Percentiles rank a stretch among this genome's conserved stretches.
Evolutionary conservation across 176 grass and related monocot genomes (phyloP).

Genomic region (Aegilops longissima): DNA sequence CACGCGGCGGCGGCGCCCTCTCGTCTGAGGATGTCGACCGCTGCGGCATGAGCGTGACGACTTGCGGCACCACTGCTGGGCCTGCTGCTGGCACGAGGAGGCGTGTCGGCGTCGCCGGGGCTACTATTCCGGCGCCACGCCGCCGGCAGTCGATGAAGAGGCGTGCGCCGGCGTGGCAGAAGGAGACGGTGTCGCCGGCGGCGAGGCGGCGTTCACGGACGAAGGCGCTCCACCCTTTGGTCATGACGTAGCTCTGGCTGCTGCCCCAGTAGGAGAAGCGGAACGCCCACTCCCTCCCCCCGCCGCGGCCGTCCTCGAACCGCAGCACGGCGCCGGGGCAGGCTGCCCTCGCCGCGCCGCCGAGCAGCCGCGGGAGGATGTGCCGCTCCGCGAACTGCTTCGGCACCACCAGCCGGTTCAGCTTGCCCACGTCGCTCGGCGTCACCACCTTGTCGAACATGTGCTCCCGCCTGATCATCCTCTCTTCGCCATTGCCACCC

Average conservation of each 20-base stretch:
- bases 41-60: background rate
- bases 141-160: slow-evolving; percentile 51
- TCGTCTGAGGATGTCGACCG: background rate
- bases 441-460: slow-evolving; percentile 99
- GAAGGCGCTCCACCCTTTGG: slow-evolving; percentile 95
- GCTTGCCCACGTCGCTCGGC: slow-evolving; percentile 96
- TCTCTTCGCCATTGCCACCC: background rate
- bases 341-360: background rate
- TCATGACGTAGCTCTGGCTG: slow-evolving; percentile 99
- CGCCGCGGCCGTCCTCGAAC: slow-evolving; percentile 43
- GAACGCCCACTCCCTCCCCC: slow-evolving; percentile 20
- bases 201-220: slow-evolving; percentile 25
- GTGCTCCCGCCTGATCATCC: slow-evolving; percentile 46
- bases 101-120: background rate
- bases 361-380: slow-evolving; percentile 19
- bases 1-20: background rate
- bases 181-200: slow-evolving; percentile 17
- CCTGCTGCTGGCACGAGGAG: background rate
- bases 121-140: background rate
- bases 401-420: slow-evolving; percentile 80
- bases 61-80: background rate
- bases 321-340: slow-evolving; percentile 35
- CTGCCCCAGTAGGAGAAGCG: slow-evolving; percentile 99
- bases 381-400: slow-evolving; percentile 63
- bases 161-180: slow-evolving; percentile 36